Evolutionary conservation across 768 basidiomycete genomes (phyloP).

Genomic region (Pisolithus sp.): DNA sequence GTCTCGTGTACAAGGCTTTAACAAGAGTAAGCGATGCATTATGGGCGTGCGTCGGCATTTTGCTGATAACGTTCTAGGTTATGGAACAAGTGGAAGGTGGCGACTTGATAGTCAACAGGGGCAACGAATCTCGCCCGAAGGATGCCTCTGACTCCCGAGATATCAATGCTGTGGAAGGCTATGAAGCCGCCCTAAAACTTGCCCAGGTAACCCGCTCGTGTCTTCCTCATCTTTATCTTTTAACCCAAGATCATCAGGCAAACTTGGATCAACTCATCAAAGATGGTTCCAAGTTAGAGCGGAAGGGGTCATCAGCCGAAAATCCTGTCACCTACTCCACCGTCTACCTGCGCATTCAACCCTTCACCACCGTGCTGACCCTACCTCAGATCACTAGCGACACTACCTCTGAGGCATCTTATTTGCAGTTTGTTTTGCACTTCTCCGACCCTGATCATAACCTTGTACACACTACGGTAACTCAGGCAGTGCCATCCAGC

Average conservation of each 20-base stretch:
- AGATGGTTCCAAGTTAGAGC: constrained; percentile 39
- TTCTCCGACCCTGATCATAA: constrained; percentile 75
- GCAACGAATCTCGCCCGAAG: constrained; percentile 69
- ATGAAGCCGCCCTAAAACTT: constrained; percentile 77
- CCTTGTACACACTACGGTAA: constrained; percentile 68
- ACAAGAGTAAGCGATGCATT: constrained; percentile 51
- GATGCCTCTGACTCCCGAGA: constrained; percentile 49
- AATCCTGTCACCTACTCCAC: constrained; percentile 80
- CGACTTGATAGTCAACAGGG: constrained; percentile 81
- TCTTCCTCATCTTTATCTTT: constrained; percentile 1
- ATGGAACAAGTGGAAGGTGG: constrained; percentile 95
- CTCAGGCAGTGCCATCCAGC: constrained; percentile 74
- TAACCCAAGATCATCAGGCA: constrained; percentile 40
- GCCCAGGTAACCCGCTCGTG: constrained; percentile 53
- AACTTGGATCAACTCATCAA: constrained; percentile 73
- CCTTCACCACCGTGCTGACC: constrained; percentile 58
- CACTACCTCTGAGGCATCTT: constrained; percentile 22
- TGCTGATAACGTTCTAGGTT: constrained; percentile 42
- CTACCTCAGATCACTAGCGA: constrained; percentile 29
- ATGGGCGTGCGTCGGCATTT: background rate
- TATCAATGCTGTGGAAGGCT: constrained; percentile 77
- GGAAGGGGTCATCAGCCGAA: constrained; percentile 28
- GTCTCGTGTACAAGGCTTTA: constrained; percentile 85
- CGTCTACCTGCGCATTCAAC: constrained; percentile 91
- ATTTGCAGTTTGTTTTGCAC: constrained; percentile 59